Percentiles rank a stretch among this genome's conserved stretches.
Conservation (phyloP, 306 rosid genomes). For the Vigna hirtella region DNA sequence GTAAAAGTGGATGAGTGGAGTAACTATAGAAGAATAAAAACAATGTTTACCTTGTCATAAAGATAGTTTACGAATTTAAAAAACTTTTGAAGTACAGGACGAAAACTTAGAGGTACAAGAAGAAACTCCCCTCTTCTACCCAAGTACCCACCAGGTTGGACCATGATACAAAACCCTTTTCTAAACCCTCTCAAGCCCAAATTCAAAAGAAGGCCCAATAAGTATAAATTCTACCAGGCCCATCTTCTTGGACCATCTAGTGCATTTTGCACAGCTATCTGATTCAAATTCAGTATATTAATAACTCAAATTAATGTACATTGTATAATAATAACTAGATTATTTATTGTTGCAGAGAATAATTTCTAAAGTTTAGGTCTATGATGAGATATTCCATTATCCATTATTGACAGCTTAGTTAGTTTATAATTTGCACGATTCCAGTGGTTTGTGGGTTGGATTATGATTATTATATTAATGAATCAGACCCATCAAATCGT, state of each 20-base stretch:
- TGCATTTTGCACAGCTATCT: background rate
- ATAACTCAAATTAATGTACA: too few relatives aligned
- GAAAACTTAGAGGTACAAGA: too few relatives aligned
- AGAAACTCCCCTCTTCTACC: too few relatives aligned
- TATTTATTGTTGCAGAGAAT: background rate
- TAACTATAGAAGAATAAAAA: too few relatives aligned
- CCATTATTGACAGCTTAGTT: slow-evolving; percentile 14
- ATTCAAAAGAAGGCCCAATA: slow-evolving; percentile 8
- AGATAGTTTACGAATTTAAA: too few relatives aligned
- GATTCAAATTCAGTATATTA: too few relatives aligned
- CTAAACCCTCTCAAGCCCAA: background rate
- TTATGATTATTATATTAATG: slow-evolving; percentile 25
- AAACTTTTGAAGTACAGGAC: too few relatives aligned
- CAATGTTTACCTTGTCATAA: too few relatives aligned
- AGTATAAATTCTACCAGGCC: background rate
- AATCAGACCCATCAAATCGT: background rate
- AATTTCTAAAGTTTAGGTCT: background rate
- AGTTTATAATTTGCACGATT: slow-evolving; percentile 8
- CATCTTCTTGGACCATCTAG: too few relatives aligned
- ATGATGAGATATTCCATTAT: background rate
- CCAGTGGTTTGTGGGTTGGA: background rate
- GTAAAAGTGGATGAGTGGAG: too few relatives aligned
- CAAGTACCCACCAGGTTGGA: background rate
- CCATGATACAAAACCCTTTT: background rate
- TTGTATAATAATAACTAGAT: too few relatives aligned